Conservation (phyloP, 176 grass and related monocot species). For the Themeda triandra region DNA sequence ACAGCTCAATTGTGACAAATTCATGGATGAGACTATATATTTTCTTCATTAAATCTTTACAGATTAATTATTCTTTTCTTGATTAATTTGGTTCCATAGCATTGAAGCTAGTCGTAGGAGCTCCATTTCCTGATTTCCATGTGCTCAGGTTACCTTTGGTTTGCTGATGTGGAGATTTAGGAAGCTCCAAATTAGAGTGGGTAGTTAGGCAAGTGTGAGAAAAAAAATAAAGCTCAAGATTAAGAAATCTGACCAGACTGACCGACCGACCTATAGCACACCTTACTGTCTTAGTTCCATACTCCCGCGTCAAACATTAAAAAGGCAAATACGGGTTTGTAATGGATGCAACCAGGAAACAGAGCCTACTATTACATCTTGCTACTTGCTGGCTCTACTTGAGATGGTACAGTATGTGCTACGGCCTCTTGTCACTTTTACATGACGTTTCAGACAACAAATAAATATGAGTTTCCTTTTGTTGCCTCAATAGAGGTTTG, state of each 20-base stretch:
- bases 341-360: neutral
- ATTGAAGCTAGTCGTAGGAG: neutral
- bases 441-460: too few species aligned
- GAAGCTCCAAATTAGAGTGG: neutral
- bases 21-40: neutral
- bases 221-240: neutral
- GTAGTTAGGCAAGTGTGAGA: too few species aligned
- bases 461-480: too few species aligned
- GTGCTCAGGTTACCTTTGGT: neutral
- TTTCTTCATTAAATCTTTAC: neutral
- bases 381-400: too few species aligned
- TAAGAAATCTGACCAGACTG: neutral
- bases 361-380: too few species aligned
- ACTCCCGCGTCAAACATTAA: neutral
- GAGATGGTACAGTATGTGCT: too few species aligned
- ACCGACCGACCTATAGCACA: too few species aligned
- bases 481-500: too few species aligned
- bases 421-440: too few species aligned
- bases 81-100: neutral
- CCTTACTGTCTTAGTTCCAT: neutral
- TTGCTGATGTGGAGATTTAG: neutral
- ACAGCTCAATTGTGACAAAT: neutral
- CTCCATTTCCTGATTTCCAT: neutral
- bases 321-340: neutral
- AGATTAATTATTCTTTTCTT: neutral